phyloP scores from a whole-genome alignment of 1,139 yeast species.

The Magnusiomyces ingens region DNA sequence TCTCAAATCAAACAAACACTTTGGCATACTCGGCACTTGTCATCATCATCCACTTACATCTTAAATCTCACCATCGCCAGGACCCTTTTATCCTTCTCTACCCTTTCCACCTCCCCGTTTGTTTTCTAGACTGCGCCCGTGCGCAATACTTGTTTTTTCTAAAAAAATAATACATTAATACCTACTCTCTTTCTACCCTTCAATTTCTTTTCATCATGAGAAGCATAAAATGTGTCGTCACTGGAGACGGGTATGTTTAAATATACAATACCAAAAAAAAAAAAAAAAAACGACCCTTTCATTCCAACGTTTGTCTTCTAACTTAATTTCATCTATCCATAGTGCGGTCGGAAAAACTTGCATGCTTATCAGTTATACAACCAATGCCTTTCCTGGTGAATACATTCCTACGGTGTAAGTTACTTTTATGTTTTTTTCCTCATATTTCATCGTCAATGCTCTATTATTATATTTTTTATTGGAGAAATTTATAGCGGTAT shows the following conservation, averaged over 20 bases:
- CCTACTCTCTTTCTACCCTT: background rate
- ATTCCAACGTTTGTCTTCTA: background rate
- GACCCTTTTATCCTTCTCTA: too few relatives aligned
- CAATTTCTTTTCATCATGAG: conserved; percentile 45
- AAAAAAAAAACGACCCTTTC: too few relatives aligned
- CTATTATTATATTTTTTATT: background rate
- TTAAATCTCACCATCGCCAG: background rate
- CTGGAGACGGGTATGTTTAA: conserved; percentile 69
- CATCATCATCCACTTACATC: too few relatives aligned
- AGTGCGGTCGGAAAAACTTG: conserved; percentile 94
- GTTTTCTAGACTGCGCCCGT: background rate
- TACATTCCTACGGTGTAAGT: conserved; percentile 75
- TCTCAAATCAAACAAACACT: too few relatives aligned
- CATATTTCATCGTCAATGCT: background rate
- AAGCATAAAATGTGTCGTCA: conserved; percentile 90
- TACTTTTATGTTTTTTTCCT: background rate
- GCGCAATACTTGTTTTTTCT: background rate
- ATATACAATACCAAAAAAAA: background rate
- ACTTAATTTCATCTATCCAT: conserved; percentile 2
- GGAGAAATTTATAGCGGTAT: background rate
- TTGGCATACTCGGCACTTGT: background rate
- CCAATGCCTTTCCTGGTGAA: conserved; percentile 90
- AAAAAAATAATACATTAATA: background rate
- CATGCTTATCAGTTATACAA: conserved; percentile 79
- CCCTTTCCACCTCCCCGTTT: background rate